Percentiles rank a stretch among this genome's conserved stretches.
phyloP scores from a whole-genome alignment of 1,284 basidiomycete species.

The Mycosarcoma maydis region DNA sequence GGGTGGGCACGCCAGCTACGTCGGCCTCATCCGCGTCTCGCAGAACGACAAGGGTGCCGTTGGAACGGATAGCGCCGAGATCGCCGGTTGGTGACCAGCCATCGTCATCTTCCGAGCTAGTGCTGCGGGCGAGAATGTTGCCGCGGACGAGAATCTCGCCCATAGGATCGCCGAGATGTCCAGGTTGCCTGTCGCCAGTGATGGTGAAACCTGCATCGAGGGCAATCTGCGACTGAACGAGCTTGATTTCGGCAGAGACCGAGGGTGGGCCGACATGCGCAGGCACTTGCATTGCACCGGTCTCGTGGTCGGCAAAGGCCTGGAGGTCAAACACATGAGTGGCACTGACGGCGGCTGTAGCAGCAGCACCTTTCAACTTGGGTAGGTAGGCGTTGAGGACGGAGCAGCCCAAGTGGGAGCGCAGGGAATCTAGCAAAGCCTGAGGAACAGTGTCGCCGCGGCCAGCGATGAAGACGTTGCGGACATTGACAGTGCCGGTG shows the following conservation, averaged over 20 bases:
- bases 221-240: conserved; percentile 47
- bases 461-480: conserved; percentile 35
- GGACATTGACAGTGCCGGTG: conserved; percentile 28
- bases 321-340: conserved; percentile 62
- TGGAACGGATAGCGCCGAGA: conserved; percentile 56
- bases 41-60: conserved; percentile 62
- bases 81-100: conserved; percentile 57
- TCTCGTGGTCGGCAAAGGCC: conserved; percentile 55
- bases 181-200: conserved; percentile 26
- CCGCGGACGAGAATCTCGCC: conserved; percentile 57
- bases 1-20: conserved; percentile 27
- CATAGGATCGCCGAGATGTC: conserved; percentile 45
- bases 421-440: conserved; percentile 57
- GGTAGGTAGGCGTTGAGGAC: conserved; percentile 61
- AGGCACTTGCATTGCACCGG: conserved; percentile 39
- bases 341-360: conserved; percentile 52
- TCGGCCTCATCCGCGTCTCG: conserved; percentile 35
- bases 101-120: conserved; percentile 4
- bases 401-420: conserved; percentile 56
- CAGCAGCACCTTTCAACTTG: conserved; percentile 1
- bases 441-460: conserved; percentile 48
- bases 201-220: conserved; percentile 27
- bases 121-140: conserved; percentile 32
- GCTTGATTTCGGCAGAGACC: conserved; percentile 60
- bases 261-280: conserved; percentile 63